Base-by-base conservation (phyloP, 192 early-diverging fungal species). In the Mortierella claussenii region DNA sequence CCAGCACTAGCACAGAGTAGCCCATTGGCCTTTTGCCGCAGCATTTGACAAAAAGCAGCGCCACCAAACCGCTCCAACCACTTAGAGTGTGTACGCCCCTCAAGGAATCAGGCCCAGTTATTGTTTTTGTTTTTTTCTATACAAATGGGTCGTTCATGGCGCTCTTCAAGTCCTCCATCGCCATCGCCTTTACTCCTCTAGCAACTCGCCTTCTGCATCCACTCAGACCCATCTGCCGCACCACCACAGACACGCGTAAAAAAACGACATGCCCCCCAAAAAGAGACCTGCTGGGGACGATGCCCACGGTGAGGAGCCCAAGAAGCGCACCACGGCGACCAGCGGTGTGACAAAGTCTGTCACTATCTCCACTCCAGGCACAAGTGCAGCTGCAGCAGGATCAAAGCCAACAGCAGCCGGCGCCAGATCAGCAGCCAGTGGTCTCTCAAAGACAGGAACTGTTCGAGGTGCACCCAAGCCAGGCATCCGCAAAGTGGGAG, bases 231-330 rank as follows among this genome's bases (percentile, higher is more conserved):
- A 5, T 49, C 47, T n/a, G n/a, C n/a, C n/a, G n/a, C n/a, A n/a
- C n/a, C n/a, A n/a, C n/a, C n/a, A n/a, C n/a, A n/a, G n/a, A n/a
- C n/a, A n/a, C n/a, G n/a, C 37, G 13, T 40, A 10, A 40, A 57
- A n/a, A 50, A 30, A 69, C 50, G 30, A 53, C 24, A 79, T 79
- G 76, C 76, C 76, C 26, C 76, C 76, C 23, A 79, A 79, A 67
- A 79, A 69, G 65, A 68, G 76, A 64, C 67, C 76, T 21, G 76
- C 76, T 34, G 69, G 59, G 28, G 69, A 74, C 3, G 42, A 58
- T 23, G 61, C 31, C 0, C 30, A 51, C 26, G 69, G 55, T 2
- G 61, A 64, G 37, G 61, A 65, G 13, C 47, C 53, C 13, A 64
- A 40, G 42, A 64, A 74, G 40, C 61, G 55, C 20, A 23, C 61